A percentile compares a stretch with the other conserved stretches of the same genome.
These are phyloP conservation scores for Pythium guiyangense DNA, from an alignment of 352 stramenopile species.

Conservation along the genomic window DNA sequence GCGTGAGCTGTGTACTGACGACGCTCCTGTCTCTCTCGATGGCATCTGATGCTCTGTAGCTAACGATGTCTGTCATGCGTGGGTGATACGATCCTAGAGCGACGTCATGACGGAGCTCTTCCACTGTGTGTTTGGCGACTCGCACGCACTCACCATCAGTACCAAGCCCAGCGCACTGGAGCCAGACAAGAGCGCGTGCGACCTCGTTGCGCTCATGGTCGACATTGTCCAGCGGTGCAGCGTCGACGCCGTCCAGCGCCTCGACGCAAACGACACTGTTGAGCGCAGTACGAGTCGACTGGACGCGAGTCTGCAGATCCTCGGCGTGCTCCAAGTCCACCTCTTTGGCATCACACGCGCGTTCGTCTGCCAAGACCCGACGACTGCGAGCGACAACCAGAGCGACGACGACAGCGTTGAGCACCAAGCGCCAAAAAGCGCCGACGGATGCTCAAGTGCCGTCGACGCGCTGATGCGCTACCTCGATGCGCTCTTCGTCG, in stretches of 20 bases:
- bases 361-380: neutral
- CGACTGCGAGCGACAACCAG: neutral
- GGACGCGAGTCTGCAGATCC: constrained; percentile 19
- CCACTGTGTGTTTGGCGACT: constrained; percentile 1
- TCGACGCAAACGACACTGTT: constrained; percentile 1
- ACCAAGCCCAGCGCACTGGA: neutral
- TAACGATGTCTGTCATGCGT: neutral
- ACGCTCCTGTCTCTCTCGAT: no score
- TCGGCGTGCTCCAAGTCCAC: constrained; percentile 38
- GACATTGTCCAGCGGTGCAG: constrained; percentile 7
- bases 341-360: constrained; percentile 24
- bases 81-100: constrained; percentile 6
- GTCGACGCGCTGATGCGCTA: constrained; percentile 28
- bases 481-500: constrained; percentile 28
- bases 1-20: neutral
- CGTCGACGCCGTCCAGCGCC: constrained; percentile 7
- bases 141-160: neutral
- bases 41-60: neutral
- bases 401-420: neutral
- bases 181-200: neutral
- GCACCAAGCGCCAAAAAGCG: neutral
- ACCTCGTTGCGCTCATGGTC: constrained; percentile 9
- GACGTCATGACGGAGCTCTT: constrained; percentile 25
- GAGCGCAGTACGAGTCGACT: neutral
- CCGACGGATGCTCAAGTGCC: constrained; percentile 10